phyloP scores from a whole-genome alignment of 179 eudicot species.

The Spinacia oleracea region DNA sequence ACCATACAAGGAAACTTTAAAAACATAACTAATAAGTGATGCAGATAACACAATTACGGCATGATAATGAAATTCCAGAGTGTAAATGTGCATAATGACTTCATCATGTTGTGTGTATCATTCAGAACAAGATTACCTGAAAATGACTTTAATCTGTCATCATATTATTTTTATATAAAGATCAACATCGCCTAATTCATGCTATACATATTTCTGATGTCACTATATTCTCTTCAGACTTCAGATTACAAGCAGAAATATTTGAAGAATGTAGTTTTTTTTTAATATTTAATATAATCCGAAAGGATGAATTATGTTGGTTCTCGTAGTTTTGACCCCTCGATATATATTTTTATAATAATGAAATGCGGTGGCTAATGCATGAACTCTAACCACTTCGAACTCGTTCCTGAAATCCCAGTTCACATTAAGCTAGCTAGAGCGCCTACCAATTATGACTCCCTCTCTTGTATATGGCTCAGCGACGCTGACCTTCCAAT shows the following conservation, averaged over 20 bases:
- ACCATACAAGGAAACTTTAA: not conserved
- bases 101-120: constrained; percentile 10
- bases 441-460: not conserved
- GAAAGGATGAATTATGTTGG: too few species aligned
- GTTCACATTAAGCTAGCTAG: not conserved
- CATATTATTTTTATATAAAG: not conserved
- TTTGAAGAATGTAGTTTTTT: too few species aligned
- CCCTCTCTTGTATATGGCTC: not conserved
- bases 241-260: not conserved
- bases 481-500: not conserved
- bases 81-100: constrained; percentile 8
- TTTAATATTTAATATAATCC: too few species aligned
- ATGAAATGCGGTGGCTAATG: too few species aligned
- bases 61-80: not conserved
- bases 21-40: not conserved
- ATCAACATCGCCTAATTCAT: constrained; percentile 7
- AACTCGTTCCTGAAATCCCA: not conserved
- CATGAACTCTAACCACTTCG: not conserved
- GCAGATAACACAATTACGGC: not conserved
- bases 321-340: too few species aligned
- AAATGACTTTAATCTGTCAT: constrained; percentile 15
- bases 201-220: constrained; percentile 5
- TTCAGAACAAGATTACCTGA: constrained; percentile 3
- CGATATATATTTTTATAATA: too few species aligned
- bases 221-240: constrained; percentile 16